Base-by-base conservation (phyloP, 306 rosid genomes). In the Inga leiocalycina region DNA sequence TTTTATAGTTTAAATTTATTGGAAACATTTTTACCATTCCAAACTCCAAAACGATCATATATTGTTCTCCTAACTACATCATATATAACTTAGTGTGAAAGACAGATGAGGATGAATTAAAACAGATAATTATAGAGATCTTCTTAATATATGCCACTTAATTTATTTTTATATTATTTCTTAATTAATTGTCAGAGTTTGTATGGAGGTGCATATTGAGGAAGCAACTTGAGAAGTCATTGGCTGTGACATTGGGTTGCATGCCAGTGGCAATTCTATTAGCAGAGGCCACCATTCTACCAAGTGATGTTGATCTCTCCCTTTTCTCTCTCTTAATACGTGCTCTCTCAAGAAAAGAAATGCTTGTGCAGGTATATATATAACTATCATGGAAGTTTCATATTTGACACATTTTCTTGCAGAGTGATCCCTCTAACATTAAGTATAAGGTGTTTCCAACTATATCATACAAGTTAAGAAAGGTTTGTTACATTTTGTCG, bases 211-310 rank as follows among this genome's bases (percentile, higher is more conserved):
- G 98, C 83, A 92, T 93, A 61, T 81, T 95, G 82, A 84, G 81
- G 85, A 91, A 93, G 89, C 94, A 89, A 17, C 84, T 92, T 46
- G 68, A 92, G 88, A 95, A 86, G 90, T 88, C 86, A 57, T 84
- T 91, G 90, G 97, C 97, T 44, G 74, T 95, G 75, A 78, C 86
- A 57, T 88, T 95, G 75, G 97, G 27, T 22, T 82, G 85, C 87
- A 91, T 95, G 89, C 92, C 98, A 4, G 89, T 81, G 75, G 94
- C 97, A 68, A 91, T 93, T 90, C 91, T 95, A 82, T 78, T 93
- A 87, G 98, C 98, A 10, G 98, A 95, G 89, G 98, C 98, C 76
- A 95, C 98, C 62, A 90, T 93, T 72, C 92, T 93, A 75, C 92
- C 95, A 17, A 87, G 85, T 78, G 88, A 87, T 76, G 91, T 93